A percentile compares a stretch with the other conserved stretches of the same genome.
These are phyloP conservation scores for Gelatoporia subvermispora DNA, from an alignment of 768 basidiomycete genomes.

Conservation along the genomic window DNA sequence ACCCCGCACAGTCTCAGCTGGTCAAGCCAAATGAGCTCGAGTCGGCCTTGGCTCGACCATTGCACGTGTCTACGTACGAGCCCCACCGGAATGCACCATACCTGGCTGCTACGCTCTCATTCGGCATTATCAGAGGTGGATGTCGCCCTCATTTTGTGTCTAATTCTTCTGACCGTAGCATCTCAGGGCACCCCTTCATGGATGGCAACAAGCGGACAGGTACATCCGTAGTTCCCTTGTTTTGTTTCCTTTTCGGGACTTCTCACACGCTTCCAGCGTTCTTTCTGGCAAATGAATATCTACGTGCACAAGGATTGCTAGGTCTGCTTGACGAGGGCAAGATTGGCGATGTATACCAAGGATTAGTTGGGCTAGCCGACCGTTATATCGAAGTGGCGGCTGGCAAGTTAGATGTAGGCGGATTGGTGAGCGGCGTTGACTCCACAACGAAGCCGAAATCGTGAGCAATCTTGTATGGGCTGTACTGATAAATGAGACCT, in stretches of 20 bases:
- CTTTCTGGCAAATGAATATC: constrained; percentile 29
- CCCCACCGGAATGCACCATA: constrained; percentile 24
- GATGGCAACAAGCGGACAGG: constrained; percentile 30
- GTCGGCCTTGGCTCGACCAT: constrained; percentile 26
- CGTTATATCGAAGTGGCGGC: constrained; percentile 16
- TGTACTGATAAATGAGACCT: too few relatives aligned
- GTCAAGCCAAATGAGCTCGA: constrained; percentile 33
- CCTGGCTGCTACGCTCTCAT: constrained; percentile 29
- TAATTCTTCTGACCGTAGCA: not conserved
- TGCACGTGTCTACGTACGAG: constrained; percentile 26
- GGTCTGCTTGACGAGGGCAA: constrained; percentile 20
- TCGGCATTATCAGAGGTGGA: constrained; percentile 27
- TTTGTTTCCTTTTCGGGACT: not conserved
- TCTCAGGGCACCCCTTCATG: constrained; percentile 25
- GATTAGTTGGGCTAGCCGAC: constrained; percentile 11
- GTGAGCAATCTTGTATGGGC: too few relatives aligned
- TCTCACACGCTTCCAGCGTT: constrained; percentile 18
- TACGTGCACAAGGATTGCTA: constrained; percentile 27
- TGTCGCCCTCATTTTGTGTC: not conserved
- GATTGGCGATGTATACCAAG: constrained; percentile 9
- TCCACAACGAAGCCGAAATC: too few relatives aligned
- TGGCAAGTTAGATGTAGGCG: constrained; percentile 16
- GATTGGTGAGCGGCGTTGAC: too few relatives aligned
- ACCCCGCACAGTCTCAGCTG: constrained; percentile 22
- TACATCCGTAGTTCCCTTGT: not conserved